phyloP scores from a whole-genome alignment of 192 early-diverging fungal species.

The Podila clonocystis region DNA sequence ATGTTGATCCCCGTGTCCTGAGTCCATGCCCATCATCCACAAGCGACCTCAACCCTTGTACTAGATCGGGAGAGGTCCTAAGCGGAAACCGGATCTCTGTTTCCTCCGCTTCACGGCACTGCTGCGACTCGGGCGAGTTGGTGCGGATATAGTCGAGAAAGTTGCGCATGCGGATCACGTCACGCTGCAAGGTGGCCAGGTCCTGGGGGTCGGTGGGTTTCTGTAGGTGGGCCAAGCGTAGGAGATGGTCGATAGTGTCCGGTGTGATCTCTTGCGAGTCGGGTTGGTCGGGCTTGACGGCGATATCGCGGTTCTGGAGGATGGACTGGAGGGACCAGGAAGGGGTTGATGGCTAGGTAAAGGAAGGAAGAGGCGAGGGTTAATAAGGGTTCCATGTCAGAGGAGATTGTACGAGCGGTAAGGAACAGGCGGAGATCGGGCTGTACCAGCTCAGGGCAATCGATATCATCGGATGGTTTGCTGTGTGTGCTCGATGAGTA shows the following conservation, averaged over 20 bases:
- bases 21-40: conserved; percentile 42
- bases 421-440: not conserved
- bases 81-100: not conserved
- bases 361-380: not conserved
- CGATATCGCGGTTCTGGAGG: conserved; percentile 14
- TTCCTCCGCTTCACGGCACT: not conserved
- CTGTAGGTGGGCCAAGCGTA: conserved; percentile 26
- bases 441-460: conserved; percentile 12
- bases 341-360: conserved; percentile 5
- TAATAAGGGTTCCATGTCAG: not conserved
- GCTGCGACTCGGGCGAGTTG: conserved; percentile 1
- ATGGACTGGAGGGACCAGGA: conserved; percentile 39
- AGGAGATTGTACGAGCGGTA: too few species aligned
- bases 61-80: not conserved
- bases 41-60: conserved; percentile 30
- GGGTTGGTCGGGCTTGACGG: not conserved
- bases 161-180: conserved; percentile 35
- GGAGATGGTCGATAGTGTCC: conserved; percentile 25
- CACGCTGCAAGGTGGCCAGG: conserved; percentile 19
- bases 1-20: conserved; percentile 1
- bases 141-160: conserved; percentile 37
- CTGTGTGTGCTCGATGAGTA: not conserved
- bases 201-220: conserved; percentile 29
- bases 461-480: not conserved
- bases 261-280: conserved; percentile 24